These are phyloP conservation scores for Saururus chinensis DNA, from an alignment of 164 flowering plant genomes.

Conservation along the genomic window DNA sequence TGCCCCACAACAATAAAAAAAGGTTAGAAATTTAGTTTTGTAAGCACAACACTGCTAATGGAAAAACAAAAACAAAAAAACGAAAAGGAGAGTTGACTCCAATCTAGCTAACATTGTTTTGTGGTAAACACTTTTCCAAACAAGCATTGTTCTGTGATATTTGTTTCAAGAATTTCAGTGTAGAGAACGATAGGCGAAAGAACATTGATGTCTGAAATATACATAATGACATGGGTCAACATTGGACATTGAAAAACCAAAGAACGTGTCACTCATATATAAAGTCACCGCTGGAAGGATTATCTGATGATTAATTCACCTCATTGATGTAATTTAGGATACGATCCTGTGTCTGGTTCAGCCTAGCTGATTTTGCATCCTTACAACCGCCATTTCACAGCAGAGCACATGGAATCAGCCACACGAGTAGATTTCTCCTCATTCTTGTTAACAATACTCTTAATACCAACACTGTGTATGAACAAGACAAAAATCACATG, in stretches of 20 bases:
- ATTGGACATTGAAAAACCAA: not conserved
- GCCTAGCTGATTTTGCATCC: slow-evolving; percentile 71
- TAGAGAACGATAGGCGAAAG: too few species aligned
- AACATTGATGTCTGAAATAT: too few species aligned
- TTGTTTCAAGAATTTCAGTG: not conserved
- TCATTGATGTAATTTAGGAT: slow-evolving; percentile 53
- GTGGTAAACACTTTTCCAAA: too few species aligned
- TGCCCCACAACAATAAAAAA: not conserved
- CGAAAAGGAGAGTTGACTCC: too few species aligned
- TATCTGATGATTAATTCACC: slow-evolving; percentile 21
- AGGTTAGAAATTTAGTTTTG: not conserved
- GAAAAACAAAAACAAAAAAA: too few species aligned
- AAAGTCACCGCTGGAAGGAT: too few species aligned
- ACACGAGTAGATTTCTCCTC: slow-evolving; percentile 26
- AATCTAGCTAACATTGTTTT: too few species aligned
- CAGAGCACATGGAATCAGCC: slow-evolving; percentile 49
- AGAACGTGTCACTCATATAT: slow-evolving; percentile 3
- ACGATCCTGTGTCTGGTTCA: slow-evolving; percentile 46
- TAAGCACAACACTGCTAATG: not conserved
- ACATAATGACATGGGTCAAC: not conserved
- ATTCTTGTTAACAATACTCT: slow-evolving; percentile 56
- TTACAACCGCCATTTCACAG: slow-evolving; percentile 84
- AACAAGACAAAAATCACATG: not conserved
- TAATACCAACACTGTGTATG: slow-evolving; percentile 39
- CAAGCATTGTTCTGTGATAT: too few species aligned